These are phyloP conservation scores for Colletotrichum tanaceti DNA, from an alignment of 2,329 filamentous ascomycete species.

Conservation along the genomic window DNA sequence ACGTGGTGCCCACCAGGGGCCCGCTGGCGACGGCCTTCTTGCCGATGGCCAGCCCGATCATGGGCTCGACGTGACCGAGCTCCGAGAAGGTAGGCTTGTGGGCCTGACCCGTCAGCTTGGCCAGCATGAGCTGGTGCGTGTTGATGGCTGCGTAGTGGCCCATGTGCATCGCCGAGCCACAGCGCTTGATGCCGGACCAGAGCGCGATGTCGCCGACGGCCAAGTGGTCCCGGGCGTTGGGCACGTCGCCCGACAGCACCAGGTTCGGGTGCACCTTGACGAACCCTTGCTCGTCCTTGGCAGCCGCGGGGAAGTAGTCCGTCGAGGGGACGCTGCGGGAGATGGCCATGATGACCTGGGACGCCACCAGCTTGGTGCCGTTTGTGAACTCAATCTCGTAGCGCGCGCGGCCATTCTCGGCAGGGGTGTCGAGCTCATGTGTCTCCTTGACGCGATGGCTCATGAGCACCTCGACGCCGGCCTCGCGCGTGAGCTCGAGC, in stretches of 20 bases:
- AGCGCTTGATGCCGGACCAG: slow-evolving; percentile 85
- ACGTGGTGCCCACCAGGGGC: slow-evolving; percentile 65
- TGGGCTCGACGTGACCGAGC: slow-evolving; percentile 67
- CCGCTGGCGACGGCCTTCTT: slow-evolving; percentile 75
- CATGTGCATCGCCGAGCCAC: slow-evolving; percentile 79
- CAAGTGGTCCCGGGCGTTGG: slow-evolving; percentile 72
- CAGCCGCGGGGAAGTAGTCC: slow-evolving; percentile 67
- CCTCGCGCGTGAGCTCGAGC: slow-evolving; percentile 67
- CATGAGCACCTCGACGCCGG: slow-evolving; percentile 74
- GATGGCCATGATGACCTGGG: slow-evolving; percentile 76
- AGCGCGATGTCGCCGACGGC: slow-evolving; percentile 75
- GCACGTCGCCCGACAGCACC: slow-evolving; percentile 62
- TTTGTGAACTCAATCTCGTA: slow-evolving; percentile 69
- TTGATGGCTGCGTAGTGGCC: slow-evolving; percentile 75
- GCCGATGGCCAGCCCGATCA: slow-evolving; percentile 79
- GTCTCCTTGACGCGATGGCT: slow-evolving; percentile 66
- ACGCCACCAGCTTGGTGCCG: slow-evolving; percentile 68
- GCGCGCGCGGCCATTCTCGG: slow-evolving; percentile 52
- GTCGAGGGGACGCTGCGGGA: slow-evolving; percentile 73
- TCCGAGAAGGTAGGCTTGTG: slow-evolving; percentile 59
- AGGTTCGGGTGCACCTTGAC: slow-evolving; percentile 71
- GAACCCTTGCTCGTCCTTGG: slow-evolving; percentile 72
- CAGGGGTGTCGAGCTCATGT: slow-evolving; percentile 55
- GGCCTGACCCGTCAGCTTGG: slow-evolving; percentile 48
- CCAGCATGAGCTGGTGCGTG: slow-evolving; percentile 71